Conservation (phyloP, 192 early-diverging fungal genomes). For the Coemansia asiatica region DNA sequence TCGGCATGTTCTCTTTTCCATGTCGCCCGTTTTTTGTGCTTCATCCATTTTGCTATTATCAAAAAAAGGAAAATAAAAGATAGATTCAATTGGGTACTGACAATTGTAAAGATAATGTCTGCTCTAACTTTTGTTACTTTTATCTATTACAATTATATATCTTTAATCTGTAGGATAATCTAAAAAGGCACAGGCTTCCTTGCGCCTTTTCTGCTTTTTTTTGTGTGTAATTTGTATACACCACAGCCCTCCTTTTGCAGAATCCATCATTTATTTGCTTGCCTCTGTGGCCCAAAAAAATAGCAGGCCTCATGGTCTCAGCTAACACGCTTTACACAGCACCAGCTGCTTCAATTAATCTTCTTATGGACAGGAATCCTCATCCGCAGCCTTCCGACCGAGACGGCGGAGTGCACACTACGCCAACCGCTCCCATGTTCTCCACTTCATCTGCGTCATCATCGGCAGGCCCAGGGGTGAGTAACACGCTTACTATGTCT, state of each 20-base stretch:
- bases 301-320: neutral
- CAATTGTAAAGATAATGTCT: slow-evolving; percentile 1
- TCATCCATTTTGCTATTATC: slow-evolving; percentile 1
- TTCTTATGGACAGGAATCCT: slow-evolving; percentile 1
- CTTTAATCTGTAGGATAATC: slow-evolving; percentile 6
- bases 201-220: neutral
- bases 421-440: neutral
- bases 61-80: no score
- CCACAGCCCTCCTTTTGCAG: neutral
- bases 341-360: slow-evolving; percentile 3
- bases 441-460: neutral
- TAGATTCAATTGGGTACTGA: neutral
- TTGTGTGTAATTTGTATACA: neutral
- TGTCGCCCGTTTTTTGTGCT: neutral
- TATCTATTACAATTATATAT: neutral
- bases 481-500: neutral
- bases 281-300: neutral
- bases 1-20: slow-evolving; percentile 1
- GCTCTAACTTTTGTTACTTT: slow-evolving; percentile 1
- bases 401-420: slow-evolving; percentile 7
- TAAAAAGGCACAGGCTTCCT: neutral
- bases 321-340: slow-evolving; percentile 4
- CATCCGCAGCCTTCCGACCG: slow-evolving; percentile 1
- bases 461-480: neutral
- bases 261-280: neutral